Percentiles rank a stretch among this genome's conserved stretches.
phyloP scores from a whole-genome alignment of 768 basidiomycete species.

The Daedaleopsis nitida region DNA sequence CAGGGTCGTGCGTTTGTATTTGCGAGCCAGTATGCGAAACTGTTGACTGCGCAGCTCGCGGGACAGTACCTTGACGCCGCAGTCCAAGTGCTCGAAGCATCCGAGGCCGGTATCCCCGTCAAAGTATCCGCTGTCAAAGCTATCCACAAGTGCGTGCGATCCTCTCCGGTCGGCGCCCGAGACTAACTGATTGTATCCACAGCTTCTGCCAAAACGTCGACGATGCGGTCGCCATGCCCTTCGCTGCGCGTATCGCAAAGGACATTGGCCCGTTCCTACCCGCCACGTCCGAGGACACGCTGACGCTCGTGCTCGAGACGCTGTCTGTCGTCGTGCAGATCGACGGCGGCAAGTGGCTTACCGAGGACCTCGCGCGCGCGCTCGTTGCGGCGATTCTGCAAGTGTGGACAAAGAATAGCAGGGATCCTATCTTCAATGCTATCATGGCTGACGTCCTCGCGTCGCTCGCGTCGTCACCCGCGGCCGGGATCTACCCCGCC shows the following conservation, averaged over 20 bases:
- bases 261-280: constrained; percentile 84
- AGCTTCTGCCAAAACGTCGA: constrained; percentile 75
- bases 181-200: constrained; percentile 15
- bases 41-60: constrained; percentile 71
- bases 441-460: constrained; percentile 81
- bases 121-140: constrained; percentile 95
- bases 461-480: constrained; percentile 63
- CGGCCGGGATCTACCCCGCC: constrained; percentile 64
- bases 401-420: constrained; percentile 86
- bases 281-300: constrained; percentile 81
- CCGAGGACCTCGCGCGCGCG: constrained; percentile 61
- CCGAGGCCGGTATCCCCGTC: constrained; percentile 75
- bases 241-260: constrained; percentile 74
- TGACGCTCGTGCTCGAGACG: constrained; percentile 86
- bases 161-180: neutral
- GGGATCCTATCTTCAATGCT: constrained; percentile 89
- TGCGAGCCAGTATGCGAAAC: constrained; percentile 82
- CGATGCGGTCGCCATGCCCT: constrained; percentile 57
- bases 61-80: constrained; percentile 89
- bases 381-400: constrained; percentile 71
- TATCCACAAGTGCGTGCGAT: constrained; percentile 74
- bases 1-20: constrained; percentile 96
- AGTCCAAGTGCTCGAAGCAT: constrained; percentile 78
- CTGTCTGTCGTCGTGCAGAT: constrained; percentile 78
- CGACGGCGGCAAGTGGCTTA: constrained; percentile 73